A percentile compares a stretch with the other conserved stretches of the same genome.
These are phyloP conservation scores for Microcyclospora pomicola DNA, from an alignment of 2,329 filamentous ascomycete genomes.

Conservation along the genomic window DNA sequence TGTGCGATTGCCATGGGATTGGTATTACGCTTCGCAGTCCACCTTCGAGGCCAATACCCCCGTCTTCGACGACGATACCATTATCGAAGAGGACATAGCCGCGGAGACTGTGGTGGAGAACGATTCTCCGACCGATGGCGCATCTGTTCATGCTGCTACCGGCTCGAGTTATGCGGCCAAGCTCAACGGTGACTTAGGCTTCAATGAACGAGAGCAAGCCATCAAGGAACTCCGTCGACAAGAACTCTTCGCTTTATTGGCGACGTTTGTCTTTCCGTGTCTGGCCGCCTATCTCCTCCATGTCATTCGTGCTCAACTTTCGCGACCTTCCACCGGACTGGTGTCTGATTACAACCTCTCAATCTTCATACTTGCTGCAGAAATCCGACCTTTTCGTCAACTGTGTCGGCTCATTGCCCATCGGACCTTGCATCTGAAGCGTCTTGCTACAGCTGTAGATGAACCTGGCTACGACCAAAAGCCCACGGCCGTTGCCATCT, in stretches of 20 bases:
- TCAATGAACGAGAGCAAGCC: constrained; percentile 25
- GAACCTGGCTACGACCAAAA: constrained; percentile 3
- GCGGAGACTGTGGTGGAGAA: constrained; percentile 5
- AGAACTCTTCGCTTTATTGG: constrained; percentile 58
- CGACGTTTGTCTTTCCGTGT: constrained; percentile 67
- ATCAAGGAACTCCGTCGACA: constrained; percentile 54
- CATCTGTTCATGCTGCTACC: constrained; percentile 3
- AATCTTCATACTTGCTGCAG: constrained; percentile 76
- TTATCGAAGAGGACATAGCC: constrained; percentile 10
- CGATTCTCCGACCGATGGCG: background rate
- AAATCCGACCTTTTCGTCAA: constrained; percentile 71
- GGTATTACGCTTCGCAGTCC: constrained; percentile 38
- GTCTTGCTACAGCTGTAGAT: constrained; percentile 39
- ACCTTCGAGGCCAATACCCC: constrained; percentile 11
- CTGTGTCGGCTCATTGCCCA: constrained; percentile 66
- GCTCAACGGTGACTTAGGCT: constrained; percentile 4
- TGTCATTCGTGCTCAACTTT: constrained; percentile 64
- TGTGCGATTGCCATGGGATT: constrained; percentile 71
- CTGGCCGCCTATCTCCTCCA: constrained; percentile 76
- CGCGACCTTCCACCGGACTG: constrained; percentile 68
- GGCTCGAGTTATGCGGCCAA: constrained; percentile 2
- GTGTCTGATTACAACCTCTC: constrained; percentile 88
- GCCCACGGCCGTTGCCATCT: constrained; percentile 11
- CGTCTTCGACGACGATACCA: constrained; percentile 4
- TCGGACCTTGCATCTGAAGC: constrained; percentile 69